Evolutionary conservation across 2,329 filamentous ascomycete species (phyloP), one percentile per base, ranked within the genome.

Genomic region (Penicillium brasilianum): DNA sequence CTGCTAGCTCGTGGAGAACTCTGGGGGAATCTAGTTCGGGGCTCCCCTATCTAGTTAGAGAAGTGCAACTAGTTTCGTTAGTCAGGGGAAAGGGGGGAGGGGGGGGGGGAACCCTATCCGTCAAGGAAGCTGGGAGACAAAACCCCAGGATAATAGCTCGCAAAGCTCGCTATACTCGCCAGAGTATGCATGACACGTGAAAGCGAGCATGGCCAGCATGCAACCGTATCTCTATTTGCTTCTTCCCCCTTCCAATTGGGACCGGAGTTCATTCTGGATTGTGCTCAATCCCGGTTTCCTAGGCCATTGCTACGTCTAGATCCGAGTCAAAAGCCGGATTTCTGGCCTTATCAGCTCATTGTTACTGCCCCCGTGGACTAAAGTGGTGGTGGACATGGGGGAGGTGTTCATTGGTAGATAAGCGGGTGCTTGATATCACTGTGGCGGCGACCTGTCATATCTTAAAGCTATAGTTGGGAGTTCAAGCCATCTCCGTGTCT

Each of bases 161-260:
- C 25, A 22, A n/a, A 28, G 44, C 44, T 30, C 44, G 25, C 25
- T 8, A 28, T 30, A 9, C 25, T 48, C 7, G 11, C 44, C n/a
- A 30, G 44, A 14, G n/a, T 30, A 30, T 48, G 44, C 44, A 30
- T 25, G 50, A 44, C 63, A 66, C 61, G 63, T 66, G 63, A 66
- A 64, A 61, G 50, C 44, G 34, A 58, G 57, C 64, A 46, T 64
- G 61, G 61, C 50, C 59, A 59, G 37, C 44, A 30, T 25, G 44
- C 4, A 30, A 25, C 20, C 9, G 43, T 16, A 49, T n/a, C 39
- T 52, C 14, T 10, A 10, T 18, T 52, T 36, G 49, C 18, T 36
- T 37, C 14, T 51, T 36, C 9, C 39, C 39, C 25, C 18, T 43
- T 22, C n/a, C 10, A 34, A 14, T 51, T 51, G 8, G n/a, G 4